Evolutionary conservation across 225 moss, liverwort and hornwort species (phyloP).

Genomic region (Pseudisothecium myosuroides): DNA sequence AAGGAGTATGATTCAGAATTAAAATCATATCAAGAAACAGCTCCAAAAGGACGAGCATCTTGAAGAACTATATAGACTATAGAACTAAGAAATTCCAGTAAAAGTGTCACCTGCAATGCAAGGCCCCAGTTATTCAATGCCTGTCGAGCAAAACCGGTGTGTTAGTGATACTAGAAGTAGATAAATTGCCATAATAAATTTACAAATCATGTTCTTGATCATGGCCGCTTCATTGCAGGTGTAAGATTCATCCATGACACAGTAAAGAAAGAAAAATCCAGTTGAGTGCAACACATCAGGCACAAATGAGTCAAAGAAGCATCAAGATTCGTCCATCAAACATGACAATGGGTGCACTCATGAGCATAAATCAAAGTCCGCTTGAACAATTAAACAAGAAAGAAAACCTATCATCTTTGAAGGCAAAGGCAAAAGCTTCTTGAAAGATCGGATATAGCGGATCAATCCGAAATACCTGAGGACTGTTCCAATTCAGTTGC

Average conservation of each 20-base stretch:
- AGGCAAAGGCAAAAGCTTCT: not conserved
- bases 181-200: not conserved
- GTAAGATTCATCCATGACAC: not conserved
- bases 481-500: slow-evolving; percentile 99
- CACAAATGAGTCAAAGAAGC: not conserved
- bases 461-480: slow-evolving; percentile 51
- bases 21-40: not conserved
- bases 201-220: not conserved
- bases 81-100: not conserved
- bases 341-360: not conserved
- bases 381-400: not conserved
- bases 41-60: not conserved
- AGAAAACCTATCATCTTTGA: not conserved
- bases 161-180: slow-evolving; percentile 3
- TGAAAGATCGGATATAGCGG: not conserved
- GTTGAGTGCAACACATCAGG: not conserved
- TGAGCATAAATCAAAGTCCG: not conserved
- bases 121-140: slow-evolving; percentile 99
- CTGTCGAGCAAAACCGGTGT: slow-evolving; percentile 25
- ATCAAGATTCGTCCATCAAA: not conserved
- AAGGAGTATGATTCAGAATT: not conserved
- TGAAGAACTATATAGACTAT: not conserved
- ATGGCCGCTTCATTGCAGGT: not conserved
- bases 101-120: slow-evolving; percentile 72
- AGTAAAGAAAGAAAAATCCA: not conserved